Evolutionary conservation across 2,329 filamentous ascomycete species (phyloP).

Genomic region (Botrytis byssoidea): DNA sequence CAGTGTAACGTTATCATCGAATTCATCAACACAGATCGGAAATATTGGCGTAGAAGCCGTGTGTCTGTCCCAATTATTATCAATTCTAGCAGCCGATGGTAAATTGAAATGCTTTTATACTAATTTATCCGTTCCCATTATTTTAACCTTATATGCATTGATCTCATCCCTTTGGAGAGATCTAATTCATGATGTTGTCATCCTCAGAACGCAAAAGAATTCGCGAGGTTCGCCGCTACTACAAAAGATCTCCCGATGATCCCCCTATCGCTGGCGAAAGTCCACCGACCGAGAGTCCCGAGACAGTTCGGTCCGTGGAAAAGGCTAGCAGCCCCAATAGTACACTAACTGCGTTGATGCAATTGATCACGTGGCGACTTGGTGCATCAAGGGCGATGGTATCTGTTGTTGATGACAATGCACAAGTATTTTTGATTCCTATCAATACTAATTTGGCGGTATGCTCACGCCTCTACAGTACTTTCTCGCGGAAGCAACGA

Average conservation of each 20-base stretch:
- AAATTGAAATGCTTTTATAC: slow-evolving; percentile 6
- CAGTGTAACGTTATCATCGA: background rate
- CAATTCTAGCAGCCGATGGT: background rate
- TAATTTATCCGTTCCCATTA: background rate
- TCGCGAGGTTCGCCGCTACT: slow-evolving; percentile 20
- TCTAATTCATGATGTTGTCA: slow-evolving; percentile 6
- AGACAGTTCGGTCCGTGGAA: slow-evolving; percentile 3
- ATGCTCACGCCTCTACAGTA: slow-evolving; percentile 39
- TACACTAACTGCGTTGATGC: slow-evolving; percentile 44
- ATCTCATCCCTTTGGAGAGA: background rate
- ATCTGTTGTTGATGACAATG: slow-evolving; percentile 43
- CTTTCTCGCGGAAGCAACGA: slow-evolving; percentile 50
- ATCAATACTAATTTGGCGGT: background rate
- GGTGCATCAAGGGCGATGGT: slow-evolving; percentile 46
- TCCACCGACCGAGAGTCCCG: background rate
- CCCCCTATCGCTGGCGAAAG: background rate
- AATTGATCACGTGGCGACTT: slow-evolving; percentile 49
- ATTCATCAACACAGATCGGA: slow-evolving; percentile 2
- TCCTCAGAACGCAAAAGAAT: slow-evolving; percentile 15
- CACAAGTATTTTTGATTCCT: slow-evolving; percentile 20
- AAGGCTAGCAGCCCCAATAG: slow-evolving; percentile 39
- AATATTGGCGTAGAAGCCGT: background rate
- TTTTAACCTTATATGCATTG: background rate
- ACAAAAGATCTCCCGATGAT: slow-evolving; percentile 15
- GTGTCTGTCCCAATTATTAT: background rate